Base-by-base conservation (phyloP, 129 eudicot genomes). In the Helianthus tuberosus region DNA sequence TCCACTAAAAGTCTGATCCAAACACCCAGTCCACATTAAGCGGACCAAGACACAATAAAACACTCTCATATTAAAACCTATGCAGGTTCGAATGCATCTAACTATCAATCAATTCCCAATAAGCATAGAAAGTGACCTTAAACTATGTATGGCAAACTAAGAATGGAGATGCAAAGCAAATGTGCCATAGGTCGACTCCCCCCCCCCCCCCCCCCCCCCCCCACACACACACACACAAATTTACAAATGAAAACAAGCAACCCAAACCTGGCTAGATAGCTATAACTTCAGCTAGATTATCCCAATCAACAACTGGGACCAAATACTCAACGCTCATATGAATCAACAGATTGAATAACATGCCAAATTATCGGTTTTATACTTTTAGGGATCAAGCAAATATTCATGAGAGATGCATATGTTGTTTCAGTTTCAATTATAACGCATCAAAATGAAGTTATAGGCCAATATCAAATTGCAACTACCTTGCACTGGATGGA, bases 401-500 rank as follows among this genome's bases (percentile, higher is more conserved):
- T 12, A 35, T 49, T 36, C 51, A 32, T 29, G 57, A 11, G 27
- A n/a, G 25, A 52, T 69, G 44, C 20, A 47, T 60, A 59, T 47
- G 29, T 44, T 46, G 11, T 36, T 35, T 36, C 10, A 49, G 41
- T 39, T 12, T 32, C 4, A 32, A 32, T 32, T 32, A 32, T 8
- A 3, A 39, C 27, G 59, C 80, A 66, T 76, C 48, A 51, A 44
- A 44, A 67, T n/a, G 16, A 44, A 66, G 66, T 38, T 64, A 16
- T 32, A 32, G 36, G 5, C 36, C 17, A 41, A 20, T 4, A 39
- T 17, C 39, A 69, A 39, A 16, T 36, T 15, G 68, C 67, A 80
- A 82, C 83, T 88, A 94, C 98, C 97, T 94, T 82, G 75, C 50
- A 70, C 78, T 55, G 38, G 84, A 86, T 9, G 98, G 98, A 53